phyloP scores from a whole-genome alignment of 345 rosid genomes.

The Durio zibethinus region DNA sequence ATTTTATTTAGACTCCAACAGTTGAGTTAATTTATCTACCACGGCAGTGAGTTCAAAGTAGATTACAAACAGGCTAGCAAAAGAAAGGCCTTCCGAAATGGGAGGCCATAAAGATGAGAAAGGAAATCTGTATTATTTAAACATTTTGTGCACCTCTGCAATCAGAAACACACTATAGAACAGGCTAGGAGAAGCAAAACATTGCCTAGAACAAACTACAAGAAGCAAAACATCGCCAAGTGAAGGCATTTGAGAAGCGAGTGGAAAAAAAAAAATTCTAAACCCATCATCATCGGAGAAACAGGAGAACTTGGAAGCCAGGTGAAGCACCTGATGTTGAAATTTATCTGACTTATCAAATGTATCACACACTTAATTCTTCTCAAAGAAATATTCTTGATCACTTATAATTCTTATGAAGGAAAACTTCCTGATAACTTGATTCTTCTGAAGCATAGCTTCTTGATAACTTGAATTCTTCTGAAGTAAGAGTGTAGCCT shows the following conservation, averaged over 20 bases:
- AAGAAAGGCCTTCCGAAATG: not conserved
- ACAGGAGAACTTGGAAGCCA: not conserved
- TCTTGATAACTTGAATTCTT: constrained; percentile 6
- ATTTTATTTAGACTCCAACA: not conserved
- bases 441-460: constrained; percentile 16
- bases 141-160: not conserved
- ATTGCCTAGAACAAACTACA: not conserved
- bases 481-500: constrained; percentile 24
- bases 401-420: constrained; percentile 2
- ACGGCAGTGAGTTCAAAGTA: constrained; percentile 1
- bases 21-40: not conserved
- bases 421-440: not conserved
- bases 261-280: not conserved
- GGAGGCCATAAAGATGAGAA: not conserved
- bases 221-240: not conserved
- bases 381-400: constrained; percentile 7
- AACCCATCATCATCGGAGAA: not conserved
- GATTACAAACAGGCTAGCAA: not conserved
- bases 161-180: not conserved
- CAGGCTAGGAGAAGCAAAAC: not conserved
- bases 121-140: not conserved
- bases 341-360: constrained; percentile 11
- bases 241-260: not conserved
- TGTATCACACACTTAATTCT: not conserved
- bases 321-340: constrained; percentile 18